Percentiles rank a stretch among this genome's conserved stretches.
Evolutionary conservation across 164 flowering plant species (phyloP).

Genomic region (Sedum album): DNA sequence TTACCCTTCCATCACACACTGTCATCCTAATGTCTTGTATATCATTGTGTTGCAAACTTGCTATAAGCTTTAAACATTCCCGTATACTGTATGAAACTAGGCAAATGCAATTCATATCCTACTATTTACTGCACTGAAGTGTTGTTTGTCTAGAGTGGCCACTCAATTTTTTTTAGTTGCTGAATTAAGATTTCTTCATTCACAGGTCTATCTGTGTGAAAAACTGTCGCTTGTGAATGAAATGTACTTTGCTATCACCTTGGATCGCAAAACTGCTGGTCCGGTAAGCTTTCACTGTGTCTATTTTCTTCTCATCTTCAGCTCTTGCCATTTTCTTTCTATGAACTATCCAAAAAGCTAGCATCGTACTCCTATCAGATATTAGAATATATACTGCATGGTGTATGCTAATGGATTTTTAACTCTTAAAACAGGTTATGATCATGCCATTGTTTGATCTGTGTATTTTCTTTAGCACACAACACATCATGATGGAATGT

Average conservation of each 20-base stretch:
- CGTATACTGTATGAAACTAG: no score
- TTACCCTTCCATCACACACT: no score
- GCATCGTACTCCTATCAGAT: not conserved
- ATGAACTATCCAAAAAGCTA: not conserved
- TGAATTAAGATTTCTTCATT: not conserved
- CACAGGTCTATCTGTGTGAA: constrained; percentile 73
- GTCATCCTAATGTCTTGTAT: no score
- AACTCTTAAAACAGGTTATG: not conserved
- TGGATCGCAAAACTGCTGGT: constrained; percentile 88
- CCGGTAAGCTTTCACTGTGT: constrained; percentile 54
- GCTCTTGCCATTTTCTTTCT: not conserved
- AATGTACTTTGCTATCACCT: constrained; percentile 95
- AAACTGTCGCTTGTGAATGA: constrained; percentile 86
- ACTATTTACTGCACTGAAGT: not conserved
- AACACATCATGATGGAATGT: not conserved
- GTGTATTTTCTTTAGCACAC: not conserved
- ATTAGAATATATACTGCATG: not conserved
- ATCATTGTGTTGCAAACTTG: no score
- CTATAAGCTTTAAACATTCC: no score
- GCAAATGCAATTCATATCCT: no score
- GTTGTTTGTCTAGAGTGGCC: not conserved
- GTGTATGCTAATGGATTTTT: no score
- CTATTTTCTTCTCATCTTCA: not conserved
- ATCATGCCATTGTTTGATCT: not conserved
- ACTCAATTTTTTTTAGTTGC: constrained; percentile 1